phyloP scores from a whole-genome alignment of 2,329 filamentous ascomycete species.

The Aureobasidium vineae region DNA sequence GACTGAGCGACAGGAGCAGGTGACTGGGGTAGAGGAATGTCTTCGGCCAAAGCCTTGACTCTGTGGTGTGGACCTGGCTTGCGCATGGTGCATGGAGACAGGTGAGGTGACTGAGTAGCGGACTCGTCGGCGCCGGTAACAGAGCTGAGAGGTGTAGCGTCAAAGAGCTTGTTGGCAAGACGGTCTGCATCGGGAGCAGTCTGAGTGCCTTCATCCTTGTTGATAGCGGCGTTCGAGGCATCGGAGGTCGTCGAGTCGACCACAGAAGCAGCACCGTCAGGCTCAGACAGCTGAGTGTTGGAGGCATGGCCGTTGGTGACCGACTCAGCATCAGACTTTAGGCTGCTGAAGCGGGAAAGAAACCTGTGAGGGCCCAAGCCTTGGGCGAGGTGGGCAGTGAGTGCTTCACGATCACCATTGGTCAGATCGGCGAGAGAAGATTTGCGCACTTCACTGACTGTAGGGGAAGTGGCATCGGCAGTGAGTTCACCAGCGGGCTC shows the following conservation, averaged over 20 bases:
- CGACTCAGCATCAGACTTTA: neutral
- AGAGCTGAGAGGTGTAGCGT: neutral
- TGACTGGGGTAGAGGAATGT: conserved; percentile 2
- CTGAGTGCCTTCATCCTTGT: neutral
- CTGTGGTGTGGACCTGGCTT: neutral
- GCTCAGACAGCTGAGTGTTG: neutral
- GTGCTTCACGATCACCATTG: neutral
- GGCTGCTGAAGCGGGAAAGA: neutral
- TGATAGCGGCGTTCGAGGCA: neutral
- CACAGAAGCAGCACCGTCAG: neutral
- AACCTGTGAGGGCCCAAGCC: conserved; percentile 4
- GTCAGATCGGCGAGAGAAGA: conserved; percentile 9
- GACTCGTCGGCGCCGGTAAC: neutral
- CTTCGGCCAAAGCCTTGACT: neutral
- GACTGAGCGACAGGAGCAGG: neutral
- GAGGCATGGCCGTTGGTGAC: neutral
- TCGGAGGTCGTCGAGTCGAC: neutral
- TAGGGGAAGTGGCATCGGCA: neutral
- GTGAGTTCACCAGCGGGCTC: neutral
- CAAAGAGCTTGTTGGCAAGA: neutral
- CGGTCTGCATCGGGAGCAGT: neutral
- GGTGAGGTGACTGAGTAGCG: neutral
- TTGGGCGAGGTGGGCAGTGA: neutral
- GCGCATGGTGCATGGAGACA: neutral
- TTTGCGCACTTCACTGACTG: neutral